phyloP scores from a whole-genome alignment of 2,329 filamentous ascomycete genomes.

The Monosporascus sp. region DNA sequence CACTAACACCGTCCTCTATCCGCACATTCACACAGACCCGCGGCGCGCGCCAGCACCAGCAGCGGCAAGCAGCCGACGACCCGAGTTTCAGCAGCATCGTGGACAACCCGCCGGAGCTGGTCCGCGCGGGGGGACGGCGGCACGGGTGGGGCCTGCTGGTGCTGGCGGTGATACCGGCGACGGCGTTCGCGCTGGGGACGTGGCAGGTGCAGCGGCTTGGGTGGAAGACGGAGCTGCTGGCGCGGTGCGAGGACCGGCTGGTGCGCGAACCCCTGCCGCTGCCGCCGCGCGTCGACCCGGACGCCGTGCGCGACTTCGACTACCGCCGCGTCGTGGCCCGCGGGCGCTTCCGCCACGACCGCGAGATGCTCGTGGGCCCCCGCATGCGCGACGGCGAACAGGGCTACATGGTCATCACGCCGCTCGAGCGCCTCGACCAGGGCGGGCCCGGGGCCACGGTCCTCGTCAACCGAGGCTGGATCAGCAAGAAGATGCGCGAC shows the following conservation, averaged over 20 bases:
- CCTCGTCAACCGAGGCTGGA: conserved; percentile 88
- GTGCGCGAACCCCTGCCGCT: conserved; percentile 80
- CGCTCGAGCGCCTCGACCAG: conserved; percentile 65
- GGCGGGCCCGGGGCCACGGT: conserved; percentile 50
- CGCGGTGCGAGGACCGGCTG: conserved; percentile 86
- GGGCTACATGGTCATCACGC: conserved; percentile 88
- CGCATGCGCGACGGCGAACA: conserved; percentile 83
- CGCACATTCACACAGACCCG: conserved; percentile 25
- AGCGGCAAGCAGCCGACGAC: conserved; percentile 59
- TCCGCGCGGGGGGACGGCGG: conserved; percentile 62
- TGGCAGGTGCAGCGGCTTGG: conserved; percentile 93
- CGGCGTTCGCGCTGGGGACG: conserved; percentile 81
- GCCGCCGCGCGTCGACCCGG: conserved; percentile 74
- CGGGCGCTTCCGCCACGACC: conserved; percentile 75
- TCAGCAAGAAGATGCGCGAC: conserved; percentile 65
- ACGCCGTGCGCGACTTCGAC: conserved; percentile 83
- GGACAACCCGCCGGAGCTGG: conserved; percentile 76
- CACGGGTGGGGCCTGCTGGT: conserved; percentile 80
- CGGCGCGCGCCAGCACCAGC: conserved; percentile 27
- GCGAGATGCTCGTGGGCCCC: conserved; percentile 94
- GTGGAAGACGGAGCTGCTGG: conserved; percentile 91
- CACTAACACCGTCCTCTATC: conserved; percentile 1
- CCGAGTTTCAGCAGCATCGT: conserved; percentile 79
- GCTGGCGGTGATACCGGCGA: conserved; percentile 82
- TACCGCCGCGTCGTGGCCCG: conserved; percentile 76